Conservation (phyloP, 805 yeast species). For the Lachancea meyersii region DNA sequence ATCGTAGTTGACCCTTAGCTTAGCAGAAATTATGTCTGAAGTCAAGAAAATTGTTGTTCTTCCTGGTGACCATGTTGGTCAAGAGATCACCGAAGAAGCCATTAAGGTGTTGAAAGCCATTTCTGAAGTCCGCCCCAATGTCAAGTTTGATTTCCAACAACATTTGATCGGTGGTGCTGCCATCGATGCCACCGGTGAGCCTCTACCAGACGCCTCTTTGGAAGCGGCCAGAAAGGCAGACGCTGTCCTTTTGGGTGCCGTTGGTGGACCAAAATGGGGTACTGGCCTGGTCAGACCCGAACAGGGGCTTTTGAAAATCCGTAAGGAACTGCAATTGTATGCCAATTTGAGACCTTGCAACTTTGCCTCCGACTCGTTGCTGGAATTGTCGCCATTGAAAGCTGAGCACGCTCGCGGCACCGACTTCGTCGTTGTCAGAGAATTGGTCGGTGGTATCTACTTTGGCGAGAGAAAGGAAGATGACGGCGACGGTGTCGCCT, state of each 20-base stretch:
- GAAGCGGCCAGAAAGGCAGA: conserved; percentile 80
- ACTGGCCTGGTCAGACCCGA: conserved; percentile 95
- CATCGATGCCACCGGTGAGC: conserved; percentile 91
- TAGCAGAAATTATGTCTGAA: background rate
- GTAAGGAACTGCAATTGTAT: conserved; percentile 89
- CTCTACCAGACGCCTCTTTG: conserved; percentile 79
- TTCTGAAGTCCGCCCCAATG: conserved; percentile 45
- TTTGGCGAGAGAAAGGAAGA: conserved; percentile 95
- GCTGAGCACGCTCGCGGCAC: conserved; percentile 83
- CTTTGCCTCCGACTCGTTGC: conserved; percentile 77
- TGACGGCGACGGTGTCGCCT: conserved; percentile 76
- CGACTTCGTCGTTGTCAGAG: conserved; percentile 88
- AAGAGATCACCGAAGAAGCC: conserved; percentile 85
- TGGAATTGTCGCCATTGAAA: conserved; percentile 84
- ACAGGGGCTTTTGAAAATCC: conserved; percentile 88
- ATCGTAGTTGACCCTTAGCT: too few relatives aligned
- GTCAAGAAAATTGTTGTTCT: conserved; percentile 72
- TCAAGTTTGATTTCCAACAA: conserved; percentile 68
- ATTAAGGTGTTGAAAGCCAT: conserved; percentile 84
- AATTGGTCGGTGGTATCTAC: conserved; percentile 95
- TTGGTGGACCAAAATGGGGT: conserved; percentile 99
- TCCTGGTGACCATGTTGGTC: conserved; percentile 97
- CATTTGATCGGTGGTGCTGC: conserved; percentile 98
- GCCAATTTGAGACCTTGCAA: conserved; percentile 97
- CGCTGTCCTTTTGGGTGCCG: conserved; percentile 96